phyloP scores from a whole-genome alignment of 345 rosid species.

The Lepidium africanum region DNA sequence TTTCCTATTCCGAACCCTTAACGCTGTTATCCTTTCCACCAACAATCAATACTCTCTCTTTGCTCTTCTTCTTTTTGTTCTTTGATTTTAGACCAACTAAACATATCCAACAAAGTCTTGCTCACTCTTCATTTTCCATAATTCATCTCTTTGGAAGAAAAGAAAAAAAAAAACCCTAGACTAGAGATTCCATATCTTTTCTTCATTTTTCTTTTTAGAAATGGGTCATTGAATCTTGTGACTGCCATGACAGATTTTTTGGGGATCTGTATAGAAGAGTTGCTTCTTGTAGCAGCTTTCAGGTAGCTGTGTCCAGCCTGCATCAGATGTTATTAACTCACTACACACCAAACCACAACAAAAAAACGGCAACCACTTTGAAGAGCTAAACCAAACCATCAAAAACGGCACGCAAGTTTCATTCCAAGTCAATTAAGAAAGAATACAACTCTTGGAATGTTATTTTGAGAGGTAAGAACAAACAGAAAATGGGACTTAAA shows the following conservation, averaged over 20 bases:
- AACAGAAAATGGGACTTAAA: constrained; percentile 37
- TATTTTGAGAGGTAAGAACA: constrained; percentile 12
- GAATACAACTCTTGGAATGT: not conserved
- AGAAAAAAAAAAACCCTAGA: constrained; percentile 18
- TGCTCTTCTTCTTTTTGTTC: constrained; percentile 1
- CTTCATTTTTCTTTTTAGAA: not conserved
- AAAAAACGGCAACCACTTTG: constrained; percentile 30
- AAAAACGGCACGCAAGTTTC: constrained; percentile 21
- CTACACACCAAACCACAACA: constrained; percentile 17
- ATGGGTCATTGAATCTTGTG: constrained; percentile 35
- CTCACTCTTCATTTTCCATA: too few relatives aligned
- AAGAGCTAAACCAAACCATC: not conserved
- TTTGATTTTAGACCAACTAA: constrained; percentile 17
- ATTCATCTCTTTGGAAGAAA: constrained; percentile 5
- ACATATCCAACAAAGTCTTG: not conserved
- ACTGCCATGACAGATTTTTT: constrained; percentile 41
- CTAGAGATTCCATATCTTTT: constrained; percentile 11
- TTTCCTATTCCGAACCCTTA: constrained; percentile 24
- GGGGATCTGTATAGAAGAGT: constrained; percentile 42
- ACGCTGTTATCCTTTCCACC: constrained; percentile 29
- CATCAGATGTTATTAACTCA: constrained; percentile 28
- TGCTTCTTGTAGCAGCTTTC: constrained; percentile 30
- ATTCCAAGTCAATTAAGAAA: not conserved
- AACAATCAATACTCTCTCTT: constrained; percentile 10
- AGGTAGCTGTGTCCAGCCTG: constrained; percentile 31